Base-by-base conservation (phyloP, 139 green algal genomes). In the Marvania coccoides region DNA sequence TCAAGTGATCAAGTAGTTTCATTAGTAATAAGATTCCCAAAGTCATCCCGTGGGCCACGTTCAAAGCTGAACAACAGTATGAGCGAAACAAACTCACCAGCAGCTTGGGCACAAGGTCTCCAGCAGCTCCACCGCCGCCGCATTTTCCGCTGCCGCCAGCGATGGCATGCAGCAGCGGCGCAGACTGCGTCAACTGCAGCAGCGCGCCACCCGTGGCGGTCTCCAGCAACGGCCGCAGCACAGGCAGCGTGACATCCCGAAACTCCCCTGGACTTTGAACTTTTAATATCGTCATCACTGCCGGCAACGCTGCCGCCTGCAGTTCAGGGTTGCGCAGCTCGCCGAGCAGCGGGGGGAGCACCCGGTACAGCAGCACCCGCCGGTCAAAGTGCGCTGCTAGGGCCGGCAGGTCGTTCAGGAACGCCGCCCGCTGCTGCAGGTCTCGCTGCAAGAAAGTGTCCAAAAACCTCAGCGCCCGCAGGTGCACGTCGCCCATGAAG, bases 381-480 rank as follows among this genome's bases (percentile, higher is more conserved):
- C 72, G 55, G 65, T 92, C 82, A 47, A 95, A 83, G 29, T 75
- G 70, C 7, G 53, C 45, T 77, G 84, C 93, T 2, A 92, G 68
- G 42, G 28, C 38, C 2, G 42, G 54, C n/a, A 93, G 67, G 56
- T 90, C 80, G 12, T 87, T 81, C 24, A 93, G 65, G 51, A 94
- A 92, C 23, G 73, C 77, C 5, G 81, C 81, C 71, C 90, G 90
- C 59, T 92, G 81, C 14, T 76, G 38, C 15, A 51, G 58, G 33
- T 92, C 85, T 5, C 79, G 73, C 70, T 93, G 85, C 38, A 96
- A 59, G 38, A 96, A 78, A 46, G 63, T 76, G 67, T 95, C 89
- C 47, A 96, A 72, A 61, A 95, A 96, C 45, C 81, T 72, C 58
- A 74, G 47, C 33, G 55, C 55, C 4, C 55, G 54, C 33, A 70